These are phyloP conservation scores for Zoysia matrella DNA, from an alignment of 202 grass and related monocot species.

Conservation along the genomic window DNA sequence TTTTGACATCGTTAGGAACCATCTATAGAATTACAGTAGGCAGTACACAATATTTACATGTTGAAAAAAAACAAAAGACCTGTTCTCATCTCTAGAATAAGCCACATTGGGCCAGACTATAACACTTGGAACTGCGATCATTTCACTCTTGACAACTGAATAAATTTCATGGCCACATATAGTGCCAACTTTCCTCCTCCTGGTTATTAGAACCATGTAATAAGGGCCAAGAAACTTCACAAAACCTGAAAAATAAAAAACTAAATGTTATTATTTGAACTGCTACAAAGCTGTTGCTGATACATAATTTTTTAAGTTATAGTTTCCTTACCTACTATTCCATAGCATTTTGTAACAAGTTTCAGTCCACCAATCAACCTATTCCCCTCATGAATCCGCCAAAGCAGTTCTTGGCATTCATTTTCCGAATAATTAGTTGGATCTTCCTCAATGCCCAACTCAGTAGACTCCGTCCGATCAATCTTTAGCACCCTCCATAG, in stretches of 20 bases:
- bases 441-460: slow-evolving; percentile 80
- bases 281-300: slow-evolving; percentile 21
- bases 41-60: slow-evolving; percentile 64
- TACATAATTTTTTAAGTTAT: slow-evolving; percentile 15
- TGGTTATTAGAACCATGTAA: slow-evolving; percentile 97
- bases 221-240: slow-evolving; percentile 95
- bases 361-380: no score
- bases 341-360: no score
- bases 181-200: slow-evolving; percentile 88
- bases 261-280: slow-evolving; percentile 43
- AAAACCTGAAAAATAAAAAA: slow-evolving; percentile 76
- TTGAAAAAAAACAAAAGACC: slow-evolving; percentile 38
- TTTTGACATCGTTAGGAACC: slow-evolving; percentile 44
- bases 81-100: no score
- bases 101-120: no score
- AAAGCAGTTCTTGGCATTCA: slow-evolving; percentile 83
- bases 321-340: background rate
- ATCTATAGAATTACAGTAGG: slow-evolving; percentile 56
- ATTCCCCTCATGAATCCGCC: slow-evolving; percentile 56
- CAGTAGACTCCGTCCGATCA: slow-evolving; percentile 67
- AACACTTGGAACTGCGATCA: no score
- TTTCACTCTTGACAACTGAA: slow-evolving; percentile 54
- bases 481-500: slow-evolving; percentile 89
- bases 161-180: slow-evolving; percentile 90
- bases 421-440: slow-evolving; percentile 63